phyloP scores from a whole-genome alignment of 306 rosid species.

The Prunus campanulata region DNA sequence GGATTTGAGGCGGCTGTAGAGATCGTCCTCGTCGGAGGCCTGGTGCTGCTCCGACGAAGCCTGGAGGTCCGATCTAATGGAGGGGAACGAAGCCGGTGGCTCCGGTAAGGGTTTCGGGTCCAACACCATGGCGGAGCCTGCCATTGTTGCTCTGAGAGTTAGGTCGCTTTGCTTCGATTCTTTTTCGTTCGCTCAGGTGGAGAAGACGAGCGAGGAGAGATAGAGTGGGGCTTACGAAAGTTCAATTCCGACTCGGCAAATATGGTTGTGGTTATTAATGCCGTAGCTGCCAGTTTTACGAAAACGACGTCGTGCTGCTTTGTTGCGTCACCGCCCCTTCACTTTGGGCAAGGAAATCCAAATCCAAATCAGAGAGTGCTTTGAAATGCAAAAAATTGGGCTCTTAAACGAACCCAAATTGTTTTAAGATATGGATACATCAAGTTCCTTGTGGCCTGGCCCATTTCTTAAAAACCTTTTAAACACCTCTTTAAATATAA shows the following conservation, averaged over 20 bases:
- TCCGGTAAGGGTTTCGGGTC: slow-evolving; percentile 65
- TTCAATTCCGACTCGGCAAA: not conserved
- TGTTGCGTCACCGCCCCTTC: not conserved
- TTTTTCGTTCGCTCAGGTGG: not conserved
- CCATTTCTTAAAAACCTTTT: not conserved
- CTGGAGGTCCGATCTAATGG: slow-evolving; percentile 55
- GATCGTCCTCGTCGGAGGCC: slow-evolving; percentile 72
- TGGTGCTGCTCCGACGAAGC: slow-evolving; percentile 20
- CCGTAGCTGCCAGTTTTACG: not conserved
- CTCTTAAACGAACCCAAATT: not conserved
- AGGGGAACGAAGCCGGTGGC: slow-evolving; percentile 61
- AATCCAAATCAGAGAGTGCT: not conserved
- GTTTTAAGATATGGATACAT: not conserved
- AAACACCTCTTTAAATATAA: no score
- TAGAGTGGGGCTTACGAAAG: slow-evolving; percentile 28
- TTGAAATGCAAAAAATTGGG: not conserved
- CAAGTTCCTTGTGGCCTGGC: not conserved
- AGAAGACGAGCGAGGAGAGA: not conserved
- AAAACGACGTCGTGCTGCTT: not conserved
- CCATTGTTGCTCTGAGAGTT: slow-evolving; percentile 41
- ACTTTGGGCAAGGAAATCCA: not conserved
- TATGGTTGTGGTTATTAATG: not conserved
- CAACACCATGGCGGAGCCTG: slow-evolving; percentile 70
- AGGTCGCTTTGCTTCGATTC: not conserved
- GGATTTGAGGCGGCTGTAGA: slow-evolving; percentile 72